These are phyloP conservation scores for Epichloe uncinata DNA, from an alignment of 2,329 filamentous ascomycete genomes.

Conservation along the genomic window DNA sequence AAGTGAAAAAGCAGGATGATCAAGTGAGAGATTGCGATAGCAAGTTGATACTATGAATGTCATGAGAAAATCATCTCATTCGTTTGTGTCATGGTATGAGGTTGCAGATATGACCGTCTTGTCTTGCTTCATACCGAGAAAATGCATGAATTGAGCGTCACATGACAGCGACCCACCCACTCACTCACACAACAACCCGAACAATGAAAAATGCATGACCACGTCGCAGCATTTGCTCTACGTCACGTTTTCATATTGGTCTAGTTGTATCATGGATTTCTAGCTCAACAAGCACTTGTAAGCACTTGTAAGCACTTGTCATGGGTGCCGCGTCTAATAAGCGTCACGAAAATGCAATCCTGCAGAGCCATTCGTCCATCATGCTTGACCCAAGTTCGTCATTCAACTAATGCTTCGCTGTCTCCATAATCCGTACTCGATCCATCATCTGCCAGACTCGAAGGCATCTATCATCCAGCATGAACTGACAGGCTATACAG, in stretches of 20 bases:
- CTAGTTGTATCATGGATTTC: background rate
- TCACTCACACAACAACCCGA: background rate
- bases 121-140: background rate
- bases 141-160: background rate
- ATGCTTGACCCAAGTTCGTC: background rate
- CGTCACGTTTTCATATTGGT: background rate
- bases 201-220: no score
- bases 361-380: background rate
- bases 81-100: no score
- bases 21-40: no score
- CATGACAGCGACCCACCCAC: constrained; percentile 3
- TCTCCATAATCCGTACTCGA: background rate
- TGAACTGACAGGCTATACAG: no score
- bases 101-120: no score
- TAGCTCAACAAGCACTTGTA: background rate
- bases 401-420: background rate
- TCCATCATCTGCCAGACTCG: no score
- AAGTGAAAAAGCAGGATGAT: no score
- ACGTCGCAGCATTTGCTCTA: no score
- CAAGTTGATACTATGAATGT: no score
- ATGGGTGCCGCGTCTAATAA: background rate
- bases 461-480: no score
- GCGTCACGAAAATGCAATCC: no score
- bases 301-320: background rate
- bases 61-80: no score